Conservation (phyloP, 495 filamentous ascomycete species). For the Evernia prunastri region DNA sequence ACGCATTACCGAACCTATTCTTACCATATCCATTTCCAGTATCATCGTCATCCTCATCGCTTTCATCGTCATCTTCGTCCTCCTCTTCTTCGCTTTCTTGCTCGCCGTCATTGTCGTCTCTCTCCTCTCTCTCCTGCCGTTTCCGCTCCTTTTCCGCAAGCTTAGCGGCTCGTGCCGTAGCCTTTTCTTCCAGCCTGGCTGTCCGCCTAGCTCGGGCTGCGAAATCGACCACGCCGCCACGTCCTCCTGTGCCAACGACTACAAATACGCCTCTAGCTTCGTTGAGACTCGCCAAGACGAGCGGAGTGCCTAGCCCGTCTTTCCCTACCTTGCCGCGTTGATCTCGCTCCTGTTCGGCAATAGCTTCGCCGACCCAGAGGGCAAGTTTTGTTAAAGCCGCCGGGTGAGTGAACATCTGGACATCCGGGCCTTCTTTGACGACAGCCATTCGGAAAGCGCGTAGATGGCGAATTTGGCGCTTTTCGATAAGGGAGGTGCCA, state of each 20-base stretch:
- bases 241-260: constrained; percentile 81
- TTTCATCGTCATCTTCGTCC: constrained; percentile 47
- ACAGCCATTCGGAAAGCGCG: constrained; percentile 90
- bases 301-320: constrained; percentile 67
- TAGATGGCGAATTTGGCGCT: constrained; percentile 87
- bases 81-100: constrained; percentile 47
- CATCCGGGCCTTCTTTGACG: constrained; percentile 90
- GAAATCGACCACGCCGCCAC: constrained; percentile 61
- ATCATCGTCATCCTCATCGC: constrained; percentile 55
- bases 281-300: constrained; percentile 85
- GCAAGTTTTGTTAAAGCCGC: constrained; percentile 88
- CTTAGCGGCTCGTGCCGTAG: constrained; percentile 55
- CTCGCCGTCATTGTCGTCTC: constrained; percentile 45
- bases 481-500: constrained; percentile 81
- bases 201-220: constrained; percentile 56
- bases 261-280: constrained; percentile 84
- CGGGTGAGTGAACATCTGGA: constrained; percentile 80
- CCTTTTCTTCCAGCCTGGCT: constrained; percentile 51
- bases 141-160: constrained; percentile 58
- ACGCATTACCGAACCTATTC: constrained; percentile 90
- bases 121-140: constrained; percentile 37
- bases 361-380: constrained; percentile 88
- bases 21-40: constrained; percentile 58
- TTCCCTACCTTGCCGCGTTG: constrained; percentile 58
- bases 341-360: constrained; percentile 80